These are phyloP conservation scores for Fusarium compactum DNA, from an alignment of 2,329 filamentous ascomycete species.

Conservation along the genomic window DNA sequence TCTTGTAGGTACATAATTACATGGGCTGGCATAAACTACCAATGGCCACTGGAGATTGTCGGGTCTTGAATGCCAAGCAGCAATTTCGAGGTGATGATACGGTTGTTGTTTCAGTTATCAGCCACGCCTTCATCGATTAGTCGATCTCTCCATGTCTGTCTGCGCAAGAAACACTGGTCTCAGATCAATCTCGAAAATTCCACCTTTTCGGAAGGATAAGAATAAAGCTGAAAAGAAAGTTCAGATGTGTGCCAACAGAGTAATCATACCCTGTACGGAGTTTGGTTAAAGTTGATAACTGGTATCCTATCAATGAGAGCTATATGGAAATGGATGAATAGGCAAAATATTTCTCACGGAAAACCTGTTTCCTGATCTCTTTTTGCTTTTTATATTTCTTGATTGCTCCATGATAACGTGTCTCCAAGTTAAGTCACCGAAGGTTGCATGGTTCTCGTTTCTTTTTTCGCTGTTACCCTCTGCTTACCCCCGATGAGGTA, in stretches of 20 bases:
- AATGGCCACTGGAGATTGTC: background rate
- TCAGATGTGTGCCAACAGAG: background rate
- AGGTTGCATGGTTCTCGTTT: background rate
- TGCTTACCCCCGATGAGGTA: background rate
- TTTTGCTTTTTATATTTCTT: background rate
- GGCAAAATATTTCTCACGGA: background rate
- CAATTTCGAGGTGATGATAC: background rate
- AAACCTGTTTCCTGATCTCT: background rate
- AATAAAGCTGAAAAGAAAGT: background rate
- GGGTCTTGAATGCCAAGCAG: background rate
- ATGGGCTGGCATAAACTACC: no score
- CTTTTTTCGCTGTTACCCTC: background rate
- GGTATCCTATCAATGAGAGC: background rate
- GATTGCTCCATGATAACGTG: fast-evolving
- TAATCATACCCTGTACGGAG: background rate
- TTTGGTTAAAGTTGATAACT: background rate
- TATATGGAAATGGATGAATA: background rate
- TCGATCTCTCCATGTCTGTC: background rate
- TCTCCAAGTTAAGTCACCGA: fast-evolving
- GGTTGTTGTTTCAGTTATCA: background rate
- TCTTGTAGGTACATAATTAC: background rate
- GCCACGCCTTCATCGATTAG: background rate
- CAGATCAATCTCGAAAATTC: no score
- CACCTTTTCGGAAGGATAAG: no score
- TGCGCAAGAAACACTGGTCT: no score